phyloP scores from a whole-genome alignment of 495 filamentous ascomycete genomes.

The Diplogelasinospora grovesii region DNA sequence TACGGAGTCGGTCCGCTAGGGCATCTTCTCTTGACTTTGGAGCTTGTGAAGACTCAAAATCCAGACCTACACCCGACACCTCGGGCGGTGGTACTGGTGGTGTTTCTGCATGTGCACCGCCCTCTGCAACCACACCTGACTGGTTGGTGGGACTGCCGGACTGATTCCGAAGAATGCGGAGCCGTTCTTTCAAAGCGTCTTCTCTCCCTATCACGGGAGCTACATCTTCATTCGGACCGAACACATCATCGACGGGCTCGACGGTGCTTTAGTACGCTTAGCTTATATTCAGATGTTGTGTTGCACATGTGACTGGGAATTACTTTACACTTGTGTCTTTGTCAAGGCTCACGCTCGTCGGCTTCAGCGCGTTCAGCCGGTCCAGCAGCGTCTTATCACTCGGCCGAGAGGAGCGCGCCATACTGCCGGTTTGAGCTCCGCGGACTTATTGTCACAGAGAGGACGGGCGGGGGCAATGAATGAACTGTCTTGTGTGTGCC shows the following conservation, averaged over 20 bases:
- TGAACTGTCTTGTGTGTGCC: too few relatives aligned
- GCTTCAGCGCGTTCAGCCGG: constrained; percentile 68
- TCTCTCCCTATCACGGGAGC: too few relatives aligned
- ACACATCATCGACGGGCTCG: too few relatives aligned
- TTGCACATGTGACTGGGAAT: constrained; percentile 1
- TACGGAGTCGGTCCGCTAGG: too few relatives aligned
- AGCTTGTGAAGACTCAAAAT: too few relatives aligned
- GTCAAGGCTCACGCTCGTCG: constrained; percentile 29
- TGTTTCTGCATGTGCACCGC: not conserved
- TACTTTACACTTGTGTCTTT: constrained; percentile 26
- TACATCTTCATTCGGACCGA: too few relatives aligned
- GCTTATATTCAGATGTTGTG: constrained; percentile 1
- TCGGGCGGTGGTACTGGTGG: not conserved
- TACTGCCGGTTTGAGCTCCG: constrained; percentile 6
- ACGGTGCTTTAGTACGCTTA: too few relatives aligned
- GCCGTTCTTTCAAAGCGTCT: constrained; percentile 35
- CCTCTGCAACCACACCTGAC: not conserved
- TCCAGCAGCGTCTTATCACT: constrained; percentile 81
- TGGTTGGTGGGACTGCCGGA: constrained; percentile 8
- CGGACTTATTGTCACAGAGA: too few relatives aligned
- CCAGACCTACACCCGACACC: too few relatives aligned
- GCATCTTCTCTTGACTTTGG: too few relatives aligned
- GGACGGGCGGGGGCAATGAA: too few relatives aligned
- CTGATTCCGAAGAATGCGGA: constrained; percentile 35
- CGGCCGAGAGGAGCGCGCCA: constrained; percentile 56